Conservation (phyloP, 768 basidiomycete genomes). For the Lentinula lateritia region DNA sequence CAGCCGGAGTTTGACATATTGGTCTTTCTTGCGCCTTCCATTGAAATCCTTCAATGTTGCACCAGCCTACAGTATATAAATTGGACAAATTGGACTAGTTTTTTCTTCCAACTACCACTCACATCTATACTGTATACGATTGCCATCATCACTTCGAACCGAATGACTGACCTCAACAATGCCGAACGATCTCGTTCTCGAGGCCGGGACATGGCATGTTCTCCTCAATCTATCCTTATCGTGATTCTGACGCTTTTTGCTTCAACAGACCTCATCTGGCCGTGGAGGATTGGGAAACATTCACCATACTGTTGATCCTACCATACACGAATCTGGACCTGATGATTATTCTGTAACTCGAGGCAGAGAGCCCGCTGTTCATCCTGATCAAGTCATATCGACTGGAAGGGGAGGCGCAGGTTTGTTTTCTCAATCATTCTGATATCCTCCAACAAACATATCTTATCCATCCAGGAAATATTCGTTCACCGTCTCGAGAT, state of each 20-base stretch:
- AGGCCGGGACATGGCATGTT: slow-evolving; percentile 1
- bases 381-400: slow-evolving; percentile 30
- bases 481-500: slow-evolving; percentile 72
- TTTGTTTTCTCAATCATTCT: neutral
- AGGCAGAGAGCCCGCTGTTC: slow-evolving; percentile 50
- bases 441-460: neutral
- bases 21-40: too few species aligned
- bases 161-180: neutral
- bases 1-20: too few species aligned
- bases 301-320: slow-evolving; percentile 39
- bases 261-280: slow-evolving; percentile 47
- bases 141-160: neutral
- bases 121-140: too few species aligned
- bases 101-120: too few species aligned
- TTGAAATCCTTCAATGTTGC: too few species aligned
- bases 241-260: neutral
- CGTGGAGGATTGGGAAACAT: slow-evolving; percentile 71
- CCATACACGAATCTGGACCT: slow-evolving; percentile 35
- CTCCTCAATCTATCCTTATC: neutral
- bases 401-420: neutral
- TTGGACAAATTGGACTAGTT: too few species aligned
- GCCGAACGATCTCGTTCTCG: slow-evolving; percentile 2
- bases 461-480: slow-evolving; percentile 44
- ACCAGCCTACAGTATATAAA: too few species aligned
- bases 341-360: slow-evolving; percentile 55